Percentiles rank a stretch among this genome's conserved stretches.
These are phyloP conservation scores for Starmerella stigmatis DNA, from an alignment of 805 yeast genomes.

Conservation along the genomic window DNA sequence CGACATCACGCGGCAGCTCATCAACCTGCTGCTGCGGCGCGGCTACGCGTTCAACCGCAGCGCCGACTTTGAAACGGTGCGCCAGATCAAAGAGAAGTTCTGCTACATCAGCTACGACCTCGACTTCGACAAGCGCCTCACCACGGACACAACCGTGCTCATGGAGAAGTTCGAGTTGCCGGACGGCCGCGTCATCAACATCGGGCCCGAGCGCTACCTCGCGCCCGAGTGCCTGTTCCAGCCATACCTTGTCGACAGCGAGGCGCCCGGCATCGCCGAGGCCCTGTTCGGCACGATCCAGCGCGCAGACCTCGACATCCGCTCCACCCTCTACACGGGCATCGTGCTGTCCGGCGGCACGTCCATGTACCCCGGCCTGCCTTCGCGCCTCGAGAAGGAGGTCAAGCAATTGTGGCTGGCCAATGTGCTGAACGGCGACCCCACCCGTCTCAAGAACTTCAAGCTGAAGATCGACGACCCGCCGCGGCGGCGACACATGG, in stretches of 20 bases:
- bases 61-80: conserved; percentile 96
- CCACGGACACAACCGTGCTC: conserved; percentile 90
- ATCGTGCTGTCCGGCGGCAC: conserved; percentile 96
- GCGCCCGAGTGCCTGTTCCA: conserved; percentile 97
- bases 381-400: conserved; percentile 89
- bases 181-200: conserved; percentile 87
- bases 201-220: conserved; percentile 91
- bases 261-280: conserved; percentile 96
- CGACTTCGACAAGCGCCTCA: conserved; percentile 73
- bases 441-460: conserved; percentile 70
- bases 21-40: conserved; percentile 80
- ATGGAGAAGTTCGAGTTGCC: conserved; percentile 90
- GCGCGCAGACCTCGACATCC: conserved; percentile 86
- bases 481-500: conserved; percentile 98
- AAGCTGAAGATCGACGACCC: conserved; percentile 97
- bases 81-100: conserved; percentile 92
- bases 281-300: conserved; percentile 83
- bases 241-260: conserved; percentile 88
- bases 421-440: conserved; percentile 75
- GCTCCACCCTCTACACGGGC: conserved; percentile 79
- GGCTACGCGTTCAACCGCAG: conserved; percentile 98
- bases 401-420: conserved; percentile 93
- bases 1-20: conserved; percentile 93
- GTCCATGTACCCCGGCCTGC: conserved; percentile 97
- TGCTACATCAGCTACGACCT: conserved; percentile 93